These are phyloP conservation scores for Albophoma yamanashiensis DNA, from an alignment of 2,329 filamentous ascomycete genomes.

Conservation along the genomic window DNA sequence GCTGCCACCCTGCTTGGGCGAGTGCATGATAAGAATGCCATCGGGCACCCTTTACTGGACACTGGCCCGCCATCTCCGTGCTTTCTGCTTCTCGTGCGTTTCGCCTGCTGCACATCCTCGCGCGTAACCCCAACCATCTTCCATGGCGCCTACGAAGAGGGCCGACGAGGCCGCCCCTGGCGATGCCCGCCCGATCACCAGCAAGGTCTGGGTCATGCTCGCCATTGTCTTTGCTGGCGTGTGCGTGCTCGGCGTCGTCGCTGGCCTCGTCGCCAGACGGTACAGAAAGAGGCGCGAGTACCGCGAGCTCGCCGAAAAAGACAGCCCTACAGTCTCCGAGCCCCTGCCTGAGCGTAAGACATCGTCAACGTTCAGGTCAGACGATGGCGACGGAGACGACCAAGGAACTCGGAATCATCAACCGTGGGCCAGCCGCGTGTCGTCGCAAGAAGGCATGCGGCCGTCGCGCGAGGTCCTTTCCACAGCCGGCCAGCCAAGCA, in stretches of 20 bases:
- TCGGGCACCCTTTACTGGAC: not conserved
- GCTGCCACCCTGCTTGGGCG: not conserved
- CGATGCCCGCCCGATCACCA: not conserved
- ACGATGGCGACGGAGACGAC: conserved; percentile 8
- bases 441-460: conserved; percentile 5
- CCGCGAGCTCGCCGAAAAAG: not conserved
- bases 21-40: not conserved
- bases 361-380: not conserved
- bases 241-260: not conserved
- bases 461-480: not conserved
- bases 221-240: not conserved
- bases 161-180: not conserved
- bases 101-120: not conserved
- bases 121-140: not conserved
- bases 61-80: not conserved
- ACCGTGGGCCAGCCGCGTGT: conserved; percentile 23
- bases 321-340: not conserved
- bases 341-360: not conserved
- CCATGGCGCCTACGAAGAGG: not conserved
- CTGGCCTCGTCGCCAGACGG: not conserved
- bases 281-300: not conserved
- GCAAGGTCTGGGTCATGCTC: not conserved
- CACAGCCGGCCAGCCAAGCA: too few relatives aligned
- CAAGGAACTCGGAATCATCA: conserved; percentile 25
- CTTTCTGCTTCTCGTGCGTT: not conserved